phyloP scores from a whole-genome alignment of 2,329 filamentous ascomycete genomes.

The Decorospora gaudefroyi region DNA sequence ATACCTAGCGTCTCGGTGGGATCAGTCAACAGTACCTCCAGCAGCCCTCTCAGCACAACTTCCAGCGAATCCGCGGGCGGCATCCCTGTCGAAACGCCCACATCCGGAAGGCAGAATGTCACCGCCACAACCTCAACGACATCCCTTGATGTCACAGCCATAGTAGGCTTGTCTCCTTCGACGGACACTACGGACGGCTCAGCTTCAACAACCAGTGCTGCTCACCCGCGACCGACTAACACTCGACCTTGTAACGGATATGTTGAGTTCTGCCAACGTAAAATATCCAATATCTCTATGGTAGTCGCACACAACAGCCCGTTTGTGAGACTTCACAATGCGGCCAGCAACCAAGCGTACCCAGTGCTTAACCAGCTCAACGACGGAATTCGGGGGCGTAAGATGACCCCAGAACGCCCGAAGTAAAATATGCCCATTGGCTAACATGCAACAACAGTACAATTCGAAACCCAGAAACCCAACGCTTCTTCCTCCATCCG shows the following conservation, averaged over 20 bases:
- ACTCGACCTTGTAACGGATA: constrained; percentile 44
- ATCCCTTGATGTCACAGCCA: constrained; percentile 22
- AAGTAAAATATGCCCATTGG: too few relatives aligned
- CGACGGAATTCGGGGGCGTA: constrained; percentile 46
- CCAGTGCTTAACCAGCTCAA: constrained; percentile 38
- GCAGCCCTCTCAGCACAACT: not conserved
- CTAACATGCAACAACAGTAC: constrained; percentile 50
- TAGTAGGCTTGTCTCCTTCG: constrained; percentile 22
- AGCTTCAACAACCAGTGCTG: constrained; percentile 13
- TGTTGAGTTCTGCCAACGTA: constrained; percentile 41
- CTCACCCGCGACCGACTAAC: constrained; percentile 27
- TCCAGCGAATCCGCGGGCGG: constrained; percentile 3
- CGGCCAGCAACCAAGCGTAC: constrained; percentile 41
- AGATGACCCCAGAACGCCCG: not conserved
- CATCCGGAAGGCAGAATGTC: constrained; percentile 18
- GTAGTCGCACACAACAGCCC: constrained; percentile 47
- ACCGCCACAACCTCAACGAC: constrained; percentile 18
- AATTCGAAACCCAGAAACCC: constrained; percentile 62
- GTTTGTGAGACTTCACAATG: constrained; percentile 37
- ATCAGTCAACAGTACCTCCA: not conserved
- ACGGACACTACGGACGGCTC: constrained; percentile 17
- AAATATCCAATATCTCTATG: constrained; percentile 44
- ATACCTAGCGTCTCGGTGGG: constrained; percentile 17
- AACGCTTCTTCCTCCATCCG: constrained; percentile 61
- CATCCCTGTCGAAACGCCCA: constrained; percentile 5